phyloP scores from a whole-genome alignment of 306 rosid species.

The Oemleria cerasiformis region DNA sequence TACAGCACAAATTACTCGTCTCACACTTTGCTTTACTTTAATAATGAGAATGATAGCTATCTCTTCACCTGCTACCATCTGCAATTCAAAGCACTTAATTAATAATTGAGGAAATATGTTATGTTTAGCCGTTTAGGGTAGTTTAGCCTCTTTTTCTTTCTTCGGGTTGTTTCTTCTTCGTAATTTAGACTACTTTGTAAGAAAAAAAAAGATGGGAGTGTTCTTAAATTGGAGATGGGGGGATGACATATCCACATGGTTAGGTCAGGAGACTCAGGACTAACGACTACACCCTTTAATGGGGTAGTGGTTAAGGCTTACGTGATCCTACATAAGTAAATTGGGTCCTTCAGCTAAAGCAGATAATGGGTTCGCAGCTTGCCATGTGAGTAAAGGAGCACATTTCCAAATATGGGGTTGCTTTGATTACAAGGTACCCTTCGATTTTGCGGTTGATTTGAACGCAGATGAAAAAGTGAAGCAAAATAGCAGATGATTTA shows the following conservation, averaged over 20 bases:
- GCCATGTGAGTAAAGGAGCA: background rate
- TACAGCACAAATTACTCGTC: background rate
- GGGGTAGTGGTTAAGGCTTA: background rate
- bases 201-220: background rate
- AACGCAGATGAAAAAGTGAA: conserved; percentile 8
- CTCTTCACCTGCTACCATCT: no score
- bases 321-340: background rate
- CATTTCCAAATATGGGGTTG: background rate
- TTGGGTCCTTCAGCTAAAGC: background rate
- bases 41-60: background rate
- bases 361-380: background rate
- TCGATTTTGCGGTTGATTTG: background rate
- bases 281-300: no score
- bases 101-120: background rate
- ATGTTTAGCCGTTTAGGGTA: no score
- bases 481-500: conserved; percentile 20
- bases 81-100: no score
- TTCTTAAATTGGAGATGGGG: background rate
- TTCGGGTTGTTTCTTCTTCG: no score
- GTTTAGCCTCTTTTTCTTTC: no score
- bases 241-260: no score
- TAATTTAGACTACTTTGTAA: no score
- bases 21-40: background rate
- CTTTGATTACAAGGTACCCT: background rate
- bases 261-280: no score